A percentile compares a stretch with the other conserved stretches of the same genome.
Evolutionary conservation across 768 basidiomycete species (phyloP).

Genomic region (Exidia glandulosa): DNA sequence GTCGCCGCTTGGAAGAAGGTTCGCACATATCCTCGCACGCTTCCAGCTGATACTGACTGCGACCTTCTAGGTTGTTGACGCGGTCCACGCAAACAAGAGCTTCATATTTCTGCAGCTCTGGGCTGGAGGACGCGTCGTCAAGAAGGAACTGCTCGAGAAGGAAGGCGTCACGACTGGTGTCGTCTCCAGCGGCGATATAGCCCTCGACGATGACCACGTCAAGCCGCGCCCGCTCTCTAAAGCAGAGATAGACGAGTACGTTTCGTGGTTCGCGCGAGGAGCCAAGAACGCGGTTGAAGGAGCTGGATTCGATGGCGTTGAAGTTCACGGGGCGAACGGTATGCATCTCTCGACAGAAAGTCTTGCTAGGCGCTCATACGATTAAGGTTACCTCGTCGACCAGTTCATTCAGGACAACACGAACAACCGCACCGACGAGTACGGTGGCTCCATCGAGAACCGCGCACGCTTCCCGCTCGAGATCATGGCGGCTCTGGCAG

Average conservation of each 20-base stretch:
- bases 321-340: slow-evolving; percentile 18
- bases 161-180: background rate
- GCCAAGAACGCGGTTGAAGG: slow-evolving; percentile 38
- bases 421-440: slow-evolving; percentile 57
- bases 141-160: background rate
- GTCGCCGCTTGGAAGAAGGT: slow-evolving; percentile 44
- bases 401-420: slow-evolving; percentile 51
- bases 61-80: slow-evolving; percentile 36
- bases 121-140: slow-evolving; percentile 40
- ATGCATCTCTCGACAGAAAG: too few relatives aligned
- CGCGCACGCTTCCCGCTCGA: slow-evolving; percentile 50
- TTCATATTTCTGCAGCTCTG: slow-evolving; percentile 47
- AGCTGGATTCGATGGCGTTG: slow-evolving; percentile 54
- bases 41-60: background rate
- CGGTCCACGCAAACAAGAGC: slow-evolving; percentile 42
- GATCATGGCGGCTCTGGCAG: slow-evolving; percentile 46
- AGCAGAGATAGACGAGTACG: slow-evolving; percentile 39
- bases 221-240: slow-evolving; percentile 30
- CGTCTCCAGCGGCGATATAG: background rate
- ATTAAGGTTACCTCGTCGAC: slow-evolving; percentile 34
- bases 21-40: too few relatives aligned
- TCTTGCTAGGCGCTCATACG: too few relatives aligned
- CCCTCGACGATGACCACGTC: background rate
- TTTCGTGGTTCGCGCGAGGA: slow-evolving; percentile 37
- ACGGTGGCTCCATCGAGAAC: slow-evolving; percentile 65